Evolutionary conservation across 1,284 basidiomycete genomes (phyloP), one percentile per base, ranked within the genome.

Genomic region (Inonotus hispidus): DNA sequence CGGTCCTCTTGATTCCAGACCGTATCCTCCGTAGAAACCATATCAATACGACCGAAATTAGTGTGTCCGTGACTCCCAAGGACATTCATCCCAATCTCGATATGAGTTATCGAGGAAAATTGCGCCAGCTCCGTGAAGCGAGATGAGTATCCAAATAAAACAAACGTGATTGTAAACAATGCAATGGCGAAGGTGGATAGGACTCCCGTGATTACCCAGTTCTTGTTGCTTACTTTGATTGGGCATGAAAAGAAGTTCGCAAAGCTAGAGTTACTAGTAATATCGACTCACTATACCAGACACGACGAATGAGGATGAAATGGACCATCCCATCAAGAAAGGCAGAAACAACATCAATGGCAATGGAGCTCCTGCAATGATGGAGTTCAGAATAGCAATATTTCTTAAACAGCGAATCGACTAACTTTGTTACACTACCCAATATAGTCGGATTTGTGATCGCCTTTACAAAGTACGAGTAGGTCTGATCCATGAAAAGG

Each of bases 1-100:
- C 59, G 19, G 49, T 19, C 23, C 49, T n/a, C 29, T 16, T 45
- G 23, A 61, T 21, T 14, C 60, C 60, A n/a, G 43, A 49, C 4
- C 56, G 21, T 7, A 14, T 21, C 32, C 21, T 50, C 25, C 57
- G 29, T 3, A 61, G 37, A 3, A 35, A 41, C 39, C 13, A 61
- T 14, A 53, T 32, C 25, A 58, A 11, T 2, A n/a, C 16, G 43
- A 45, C 8, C 7, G 41, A 10, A 5, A 43, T 10, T 7, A 43
- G 7, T 4, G 41, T 43, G n/a, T 43, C 41, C n/a, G 41, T 43
- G 41, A 43, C 3, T n/a, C 11, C 8, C 16, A 21, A 7, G 19
- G 7, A 43, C n/a, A 21, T 21, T 21, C n/a, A 16, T 2, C 16
- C 11, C 16, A n/a, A 43, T 13, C 16, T 21, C 13, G 2, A n/a